Evolutionary conservation across 768 basidiomycete species (phyloP).

Genomic region (Lepiota subincarnata): DNA sequence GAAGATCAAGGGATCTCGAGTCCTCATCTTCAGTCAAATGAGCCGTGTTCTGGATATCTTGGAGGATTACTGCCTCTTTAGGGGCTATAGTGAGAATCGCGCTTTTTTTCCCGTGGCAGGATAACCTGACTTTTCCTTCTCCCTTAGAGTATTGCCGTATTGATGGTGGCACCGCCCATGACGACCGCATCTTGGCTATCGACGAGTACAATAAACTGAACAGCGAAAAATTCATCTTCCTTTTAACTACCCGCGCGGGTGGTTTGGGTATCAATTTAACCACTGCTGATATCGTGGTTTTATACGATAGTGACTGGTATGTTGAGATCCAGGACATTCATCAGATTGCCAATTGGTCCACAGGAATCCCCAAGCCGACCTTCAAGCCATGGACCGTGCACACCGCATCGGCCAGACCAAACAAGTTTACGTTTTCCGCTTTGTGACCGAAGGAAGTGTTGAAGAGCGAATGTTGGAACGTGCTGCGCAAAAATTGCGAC

Average conservation of each 20-base stretch:
- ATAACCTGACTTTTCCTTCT: not conserved
- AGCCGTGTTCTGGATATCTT: slow-evolving; percentile 97
- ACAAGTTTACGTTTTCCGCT: slow-evolving; percentile 96
- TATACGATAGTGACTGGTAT: slow-evolving; percentile 96
- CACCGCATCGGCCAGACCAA: slow-evolving; percentile 97
- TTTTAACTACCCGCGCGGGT: slow-evolving; percentile 94
- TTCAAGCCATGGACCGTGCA: slow-evolving; percentile 98
- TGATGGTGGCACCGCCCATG: slow-evolving; percentile 93
- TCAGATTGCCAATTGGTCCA: not conserved
- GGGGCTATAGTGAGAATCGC: slow-evolving; percentile 69
- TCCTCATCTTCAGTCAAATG: slow-evolving; percentile 99
- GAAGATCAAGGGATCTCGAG: slow-evolving; percentile 91
- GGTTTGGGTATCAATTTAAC: slow-evolving; percentile 97
- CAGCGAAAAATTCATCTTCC: slow-evolving; percentile 94
- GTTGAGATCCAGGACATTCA: slow-evolving; percentile 14
- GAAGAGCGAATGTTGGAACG: slow-evolving; percentile 94
- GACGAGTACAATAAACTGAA: slow-evolving; percentile 96
- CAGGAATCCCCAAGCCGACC: slow-evolving; percentile 97
- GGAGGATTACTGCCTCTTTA: slow-evolving; percentile 95
- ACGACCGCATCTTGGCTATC: slow-evolving; percentile 92
- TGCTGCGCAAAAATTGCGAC: slow-evolving; percentile 89
- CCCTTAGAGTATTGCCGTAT: slow-evolving; percentile 89
- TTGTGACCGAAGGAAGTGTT: slow-evolving; percentile 92
- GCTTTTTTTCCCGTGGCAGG: slow-evolving; percentile 3
- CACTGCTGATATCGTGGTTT: slow-evolving; percentile 88